A percentile compares a stretch with the other conserved stretches of the same genome.
These are phyloP conservation scores for Fusarium denticulatum DNA, from an alignment of 2,329 filamentous ascomycete genomes.

Conservation along the genomic window DNA sequence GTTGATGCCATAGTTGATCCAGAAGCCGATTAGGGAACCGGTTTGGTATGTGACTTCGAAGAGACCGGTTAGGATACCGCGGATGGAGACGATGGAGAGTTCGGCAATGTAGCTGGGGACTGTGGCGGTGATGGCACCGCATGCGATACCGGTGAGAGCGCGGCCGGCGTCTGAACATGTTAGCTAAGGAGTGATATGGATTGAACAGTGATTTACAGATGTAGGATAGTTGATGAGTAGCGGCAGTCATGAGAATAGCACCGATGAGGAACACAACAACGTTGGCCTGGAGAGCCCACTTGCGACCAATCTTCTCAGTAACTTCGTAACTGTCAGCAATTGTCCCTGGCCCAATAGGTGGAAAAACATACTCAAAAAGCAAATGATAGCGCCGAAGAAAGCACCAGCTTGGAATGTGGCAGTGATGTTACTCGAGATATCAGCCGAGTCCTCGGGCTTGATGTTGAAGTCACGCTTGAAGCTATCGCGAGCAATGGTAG, in stretches of 20 bases:
- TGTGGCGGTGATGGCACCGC: constrained; percentile 66
- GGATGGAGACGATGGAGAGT: constrained; percentile 65
- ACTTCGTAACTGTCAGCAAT: constrained; percentile 37
- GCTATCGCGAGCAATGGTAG: constrained; percentile 59
- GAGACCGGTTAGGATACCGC: constrained; percentile 66
- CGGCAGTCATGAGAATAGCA: constrained; percentile 55
- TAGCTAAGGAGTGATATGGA: not conserved
- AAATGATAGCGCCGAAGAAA: constrained; percentile 62
- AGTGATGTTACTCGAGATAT: constrained; percentile 57
- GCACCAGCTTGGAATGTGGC: constrained; percentile 60
- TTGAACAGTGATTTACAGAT: constrained; percentile 49
- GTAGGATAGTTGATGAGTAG: constrained; percentile 52
- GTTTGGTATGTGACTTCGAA: constrained; percentile 65
- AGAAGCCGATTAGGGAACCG: constrained; percentile 62
- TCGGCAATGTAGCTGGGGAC: constrained; percentile 73
- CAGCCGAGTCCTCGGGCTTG: constrained; percentile 41
- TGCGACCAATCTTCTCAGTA: constrained; percentile 60
- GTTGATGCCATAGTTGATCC: constrained; percentile 58
- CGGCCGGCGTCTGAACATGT: constrained; percentile 61
- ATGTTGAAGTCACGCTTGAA: constrained; percentile 57
- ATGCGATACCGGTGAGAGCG: constrained; percentile 65
- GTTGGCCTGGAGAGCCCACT: constrained; percentile 59
- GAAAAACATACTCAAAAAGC: constrained; percentile 49
- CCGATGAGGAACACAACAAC: constrained; percentile 57
- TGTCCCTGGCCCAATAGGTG: accelerated